Evolutionary conservation across 2,329 filamentous ascomycete species (phyloP).

Genomic region (Venturia nashicola): DNA sequence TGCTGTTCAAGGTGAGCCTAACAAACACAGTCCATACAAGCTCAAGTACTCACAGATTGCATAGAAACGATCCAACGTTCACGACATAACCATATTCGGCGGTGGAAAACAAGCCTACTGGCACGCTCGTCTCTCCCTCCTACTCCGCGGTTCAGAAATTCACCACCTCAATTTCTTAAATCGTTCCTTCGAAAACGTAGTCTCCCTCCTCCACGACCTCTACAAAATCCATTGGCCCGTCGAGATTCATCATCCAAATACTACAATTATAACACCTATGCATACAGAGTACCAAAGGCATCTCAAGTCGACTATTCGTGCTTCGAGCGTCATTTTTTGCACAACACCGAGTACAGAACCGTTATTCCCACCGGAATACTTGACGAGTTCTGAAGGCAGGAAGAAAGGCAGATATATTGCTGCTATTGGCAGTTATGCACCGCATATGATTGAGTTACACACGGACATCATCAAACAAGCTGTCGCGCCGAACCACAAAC

Average conservation of each 20-base stretch:
- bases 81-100: conserved; percentile 52
- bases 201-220: conserved; percentile 39
- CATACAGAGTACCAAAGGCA: conserved; percentile 60
- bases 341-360: conserved; percentile 67
- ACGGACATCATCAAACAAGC: conserved; percentile 59
- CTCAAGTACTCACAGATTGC: not conserved
- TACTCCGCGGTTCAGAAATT: conserved; percentile 57
- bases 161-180: conserved; percentile 76
- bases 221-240: conserved; percentile 24
- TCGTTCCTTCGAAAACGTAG: conserved; percentile 50
- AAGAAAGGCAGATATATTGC: conserved; percentile 61
- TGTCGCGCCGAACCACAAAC: conserved; percentile 38
- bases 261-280: conserved; percentile 54
- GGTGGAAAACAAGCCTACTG: conserved; percentile 86
- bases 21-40: conserved; percentile 24
- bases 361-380: conserved; percentile 60
- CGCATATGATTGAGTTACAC: conserved; percentile 73
- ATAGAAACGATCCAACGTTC: not conserved
- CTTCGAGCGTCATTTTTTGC: conserved; percentile 74
- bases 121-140: conserved; percentile 76
- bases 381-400: conserved; percentile 60
- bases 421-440: conserved; percentile 57
- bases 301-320: conserved; percentile 56
- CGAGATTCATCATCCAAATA: conserved; percentile 36
- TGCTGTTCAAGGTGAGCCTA: conserved; percentile 50